Conservation (phyloP, 202 grass and related monocot genomes). For the Panicum hallii region DNA sequence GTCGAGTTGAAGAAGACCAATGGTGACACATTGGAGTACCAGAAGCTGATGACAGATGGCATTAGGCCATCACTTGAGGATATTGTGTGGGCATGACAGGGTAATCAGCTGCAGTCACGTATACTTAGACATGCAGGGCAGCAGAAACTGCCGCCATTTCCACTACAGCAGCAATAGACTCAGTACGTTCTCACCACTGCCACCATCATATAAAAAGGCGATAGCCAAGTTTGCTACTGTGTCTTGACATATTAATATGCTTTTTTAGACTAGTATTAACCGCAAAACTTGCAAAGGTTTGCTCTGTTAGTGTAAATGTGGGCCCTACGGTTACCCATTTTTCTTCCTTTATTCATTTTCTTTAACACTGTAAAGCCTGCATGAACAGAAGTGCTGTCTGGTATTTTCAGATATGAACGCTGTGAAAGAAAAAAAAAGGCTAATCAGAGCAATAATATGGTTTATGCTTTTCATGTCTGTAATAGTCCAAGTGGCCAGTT, state of each 20-base stretch:
- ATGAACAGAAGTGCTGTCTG: slow-evolving; percentile 3
- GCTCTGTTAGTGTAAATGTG: background rate
- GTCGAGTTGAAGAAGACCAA: slow-evolving; percentile 67
- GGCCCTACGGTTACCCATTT: background rate
- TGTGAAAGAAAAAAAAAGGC: background rate
- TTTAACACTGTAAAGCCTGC: slow-evolving; percentile 34
- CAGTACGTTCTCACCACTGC: background rate
- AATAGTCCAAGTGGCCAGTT: background rate
- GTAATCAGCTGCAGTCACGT: slow-evolving; percentile 39
- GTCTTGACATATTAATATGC: slow-evolving; percentile 2
- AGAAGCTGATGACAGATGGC: slow-evolving; percentile 59
- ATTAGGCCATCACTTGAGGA: slow-evolving; percentile 68
- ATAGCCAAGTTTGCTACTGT: background rate
- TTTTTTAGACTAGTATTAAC: background rate
- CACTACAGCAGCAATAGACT: background rate
- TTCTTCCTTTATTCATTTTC: background rate
- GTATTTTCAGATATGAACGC: background rate
- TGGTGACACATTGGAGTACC: slow-evolving; percentile 82
- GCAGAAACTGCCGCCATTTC: background rate
- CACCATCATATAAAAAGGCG: background rate
- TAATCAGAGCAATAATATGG: background rate
- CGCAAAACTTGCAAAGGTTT: slow-evolving; percentile 23
- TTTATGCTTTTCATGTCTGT: background rate
- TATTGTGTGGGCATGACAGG: slow-evolving; percentile 73
- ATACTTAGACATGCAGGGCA: slow-evolving; percentile 19